Evolutionary conservation across 805 yeast genomes (phyloP), one percentile per base, ranked within the genome.

Genomic region (Candida succiphila): DNA sequence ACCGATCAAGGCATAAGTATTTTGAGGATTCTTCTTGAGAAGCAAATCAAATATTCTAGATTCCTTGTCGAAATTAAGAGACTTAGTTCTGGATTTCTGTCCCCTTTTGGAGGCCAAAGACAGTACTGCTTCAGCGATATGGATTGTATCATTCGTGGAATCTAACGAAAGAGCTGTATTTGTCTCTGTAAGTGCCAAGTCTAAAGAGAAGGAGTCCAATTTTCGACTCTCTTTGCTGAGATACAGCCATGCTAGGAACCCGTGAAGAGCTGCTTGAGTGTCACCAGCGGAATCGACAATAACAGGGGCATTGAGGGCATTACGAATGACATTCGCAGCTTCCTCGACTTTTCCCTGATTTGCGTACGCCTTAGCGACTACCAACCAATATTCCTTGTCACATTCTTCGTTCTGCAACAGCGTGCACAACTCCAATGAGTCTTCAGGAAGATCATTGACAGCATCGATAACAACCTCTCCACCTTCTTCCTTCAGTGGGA

Each of bases 401-500:
- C 89, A 78, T 36, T 72, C 73, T 59, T 92, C 97, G 43, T 82
- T 84, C 40, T 82, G 80, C 41, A 92, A 63, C 40, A 89, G 69
- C 19, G 74, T 71, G 42, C 82, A 75, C 41, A 92, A 66, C 49
- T 92, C 97, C 29, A 75, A 68, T 4, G 95, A 84, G 53, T 89
- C 95, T 17, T 84, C 95, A 4, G 95, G 94, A 36, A 87, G 65
- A 49, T 89, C 97, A 24, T 77, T 75, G 33, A 71, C 71, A 38
- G 82, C 67, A 48, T 87, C 89, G 44, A 92, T 73, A 33, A 85
- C 80, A 41, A 89, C 95, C 40, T 85, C 82, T 58, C 87, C 95
- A 46, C 80, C 83, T 37, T 78, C 77, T 36, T 71, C 80, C 41
- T 67, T 68, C 51, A 86, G 62, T 28, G 95, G 96, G 48, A 89